A percentile compares a stretch with the other conserved stretches of the same genome.
phyloP scores from a whole-genome alignment of 1,139 yeast species.

The Pichia inconspicua region DNA sequence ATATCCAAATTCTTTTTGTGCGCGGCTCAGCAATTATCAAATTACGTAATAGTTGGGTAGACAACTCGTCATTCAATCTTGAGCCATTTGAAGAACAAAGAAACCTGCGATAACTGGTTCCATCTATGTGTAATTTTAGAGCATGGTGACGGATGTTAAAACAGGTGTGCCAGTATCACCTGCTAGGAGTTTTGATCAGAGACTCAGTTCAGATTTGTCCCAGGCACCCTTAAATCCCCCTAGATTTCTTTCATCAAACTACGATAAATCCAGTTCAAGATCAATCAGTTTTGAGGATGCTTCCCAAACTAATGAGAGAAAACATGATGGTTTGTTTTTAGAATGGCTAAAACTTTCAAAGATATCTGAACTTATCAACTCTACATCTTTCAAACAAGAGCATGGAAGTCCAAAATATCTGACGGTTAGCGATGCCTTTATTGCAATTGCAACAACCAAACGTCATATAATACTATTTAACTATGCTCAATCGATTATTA shows the following conservation, averaged over 20 bases:
- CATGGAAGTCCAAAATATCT: constrained; percentile 48
- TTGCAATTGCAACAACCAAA: constrained; percentile 56
- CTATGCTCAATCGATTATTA: constrained; percentile 40
- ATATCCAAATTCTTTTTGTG: too few species aligned
- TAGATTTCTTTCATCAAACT: not conserved
- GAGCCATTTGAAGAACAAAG: too few species aligned
- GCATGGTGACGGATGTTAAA: not conserved
- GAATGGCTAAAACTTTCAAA: constrained; percentile 38
- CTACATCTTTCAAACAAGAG: constrained; percentile 30
- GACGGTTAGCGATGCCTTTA: constrained; percentile 38
- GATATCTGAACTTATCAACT: constrained; percentile 32
- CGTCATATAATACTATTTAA: constrained; percentile 58
- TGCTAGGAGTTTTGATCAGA: constrained; percentile 9
- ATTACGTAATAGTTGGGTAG: too few species aligned
- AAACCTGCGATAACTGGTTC: too few species aligned
- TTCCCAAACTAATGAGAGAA: not conserved
- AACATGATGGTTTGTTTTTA: not conserved
- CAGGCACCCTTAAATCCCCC: not conserved
- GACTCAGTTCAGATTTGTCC: constrained; percentile 9
- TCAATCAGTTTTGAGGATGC: not conserved
- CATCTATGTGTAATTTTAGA: too few species aligned
- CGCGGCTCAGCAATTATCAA: too few species aligned
- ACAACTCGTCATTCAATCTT: too few species aligned
- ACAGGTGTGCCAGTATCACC: not conserved
- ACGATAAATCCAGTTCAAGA: not conserved